Evolutionary conservation across 1,284 basidiomycete species (phyloP), one percentile per base, ranked within the genome.

Genomic region (Wolfiporia cocos): DNA sequence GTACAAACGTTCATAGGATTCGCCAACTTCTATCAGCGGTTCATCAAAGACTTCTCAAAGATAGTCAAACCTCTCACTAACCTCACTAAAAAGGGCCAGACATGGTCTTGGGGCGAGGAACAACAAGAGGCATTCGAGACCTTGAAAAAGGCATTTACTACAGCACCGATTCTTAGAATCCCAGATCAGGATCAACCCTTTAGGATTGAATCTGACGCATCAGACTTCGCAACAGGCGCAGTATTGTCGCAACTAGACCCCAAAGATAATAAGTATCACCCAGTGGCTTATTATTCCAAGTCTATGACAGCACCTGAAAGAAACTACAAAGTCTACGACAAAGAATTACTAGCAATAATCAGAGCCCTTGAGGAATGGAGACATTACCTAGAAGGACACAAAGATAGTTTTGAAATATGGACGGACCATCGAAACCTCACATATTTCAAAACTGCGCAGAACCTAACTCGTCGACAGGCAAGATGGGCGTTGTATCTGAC

Each of bases 341-440:
- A 53, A 32, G 56, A 61, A 31, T 37, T 57, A 0, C 38, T 61
- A 0, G 54, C 55, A 0, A 50, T 56, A 49, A 48, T 54, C 22
- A 44, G 37, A 39, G 26, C 46, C 12, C 34, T 51, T 26, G 40
- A 52, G 17, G 66, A 65, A 24, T 74, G 63, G 61, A 19, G 54
- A 0, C 34, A 29, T 19, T 28, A 29, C 14, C 26, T 17, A 15
- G 37, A 49, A 0, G 53, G 65, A 12, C 47, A 71, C 0, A 29
- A 70, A 0, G 31, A 42, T 0, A 50, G 42, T 0, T 61, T 73
- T 29, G 35, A 42, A 0, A 50, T 73, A 1, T 61, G 57, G 35
- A 68, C 67, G 0, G 65, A 73, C 46, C 71, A 75, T 42, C 31
- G 50, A 0, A 70, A 64, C 0, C 53, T 74, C 0, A 56, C 67